A percentile compares a stretch with the other conserved stretches of the same genome.
Evolutionary conservation across 129 eudicot genomes (phyloP).

Genomic region (Flaveria linearis): DNA sequence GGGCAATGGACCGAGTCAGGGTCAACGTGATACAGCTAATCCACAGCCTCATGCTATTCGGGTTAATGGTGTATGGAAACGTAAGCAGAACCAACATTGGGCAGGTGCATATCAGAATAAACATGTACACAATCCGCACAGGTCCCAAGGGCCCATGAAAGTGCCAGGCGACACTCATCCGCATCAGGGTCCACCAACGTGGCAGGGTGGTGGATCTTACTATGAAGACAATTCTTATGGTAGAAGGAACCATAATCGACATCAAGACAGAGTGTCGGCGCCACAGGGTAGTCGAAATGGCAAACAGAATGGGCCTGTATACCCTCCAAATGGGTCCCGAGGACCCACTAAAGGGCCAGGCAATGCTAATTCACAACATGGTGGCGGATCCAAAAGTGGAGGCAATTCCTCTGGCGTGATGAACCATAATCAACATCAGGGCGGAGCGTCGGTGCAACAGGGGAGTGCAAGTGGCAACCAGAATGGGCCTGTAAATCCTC

Average conservation of each 20-base stretch:
- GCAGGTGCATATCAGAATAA: not conserved
- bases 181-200: not conserved
- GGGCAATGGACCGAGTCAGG: slow-evolving; percentile 23
- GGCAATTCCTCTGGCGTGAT: not conserved
- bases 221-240: not conserved
- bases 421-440: slow-evolving; percentile 15
- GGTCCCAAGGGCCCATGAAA: slow-evolving; percentile 30
- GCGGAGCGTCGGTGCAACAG: not conserved
- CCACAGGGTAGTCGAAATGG: not conserved
- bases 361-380: slow-evolving; percentile 21
- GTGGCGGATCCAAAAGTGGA: not conserved
- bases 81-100: not conserved
- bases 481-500: not conserved
- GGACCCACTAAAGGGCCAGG: slow-evolving; percentile 28
- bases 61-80: not conserved
- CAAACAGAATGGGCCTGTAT: not conserved
- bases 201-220: slow-evolving; percentile 7
- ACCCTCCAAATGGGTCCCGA: not conserved
- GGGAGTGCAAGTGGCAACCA: not conserved
- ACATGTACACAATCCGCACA: slow-evolving; percentile 14
- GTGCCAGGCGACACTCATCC: slow-evolving; percentile 27
- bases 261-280: not conserved
- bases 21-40: slow-evolving; percentile 18
- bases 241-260: slow-evolving; percentile 15
- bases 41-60: slow-evolving; percentile 3